A percentile compares a stretch with the other conserved stretches of the same genome.
Evolutionary conservation across 73 alveolate species (phyloP).

Genomic region (Paramecium tetraurelia): DNA sequence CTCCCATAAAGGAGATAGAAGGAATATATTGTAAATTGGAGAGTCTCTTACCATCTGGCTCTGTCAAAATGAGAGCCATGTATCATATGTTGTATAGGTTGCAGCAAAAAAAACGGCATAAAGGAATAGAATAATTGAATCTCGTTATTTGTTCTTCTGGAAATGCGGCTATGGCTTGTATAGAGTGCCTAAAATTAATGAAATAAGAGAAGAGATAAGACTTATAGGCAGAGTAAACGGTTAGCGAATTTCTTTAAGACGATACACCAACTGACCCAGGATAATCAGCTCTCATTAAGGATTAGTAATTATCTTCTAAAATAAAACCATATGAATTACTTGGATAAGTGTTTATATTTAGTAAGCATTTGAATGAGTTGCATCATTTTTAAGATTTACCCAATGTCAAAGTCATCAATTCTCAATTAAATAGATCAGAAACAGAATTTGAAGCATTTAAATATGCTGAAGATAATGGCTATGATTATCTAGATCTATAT

Average conservation of each 20-base stretch:
- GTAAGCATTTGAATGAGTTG: background rate
- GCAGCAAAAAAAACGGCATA: background rate
- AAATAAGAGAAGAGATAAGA: background rate
- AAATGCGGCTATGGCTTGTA: background rate
- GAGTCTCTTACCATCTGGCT: background rate
- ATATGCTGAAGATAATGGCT: constrained; percentile 6
- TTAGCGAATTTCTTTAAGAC: background rate
- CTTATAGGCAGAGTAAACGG: background rate
- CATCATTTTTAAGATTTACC: background rate
- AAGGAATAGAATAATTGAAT: background rate
- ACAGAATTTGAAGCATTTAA: background rate
- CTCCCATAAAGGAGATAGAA: background rate
- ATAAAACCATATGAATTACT: background rate
- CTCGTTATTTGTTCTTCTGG: background rate
- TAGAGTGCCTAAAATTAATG: background rate
- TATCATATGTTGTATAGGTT: constrained; percentile 26
- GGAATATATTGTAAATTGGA: background rate
- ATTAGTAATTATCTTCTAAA: background rate
- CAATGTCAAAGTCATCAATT: background rate
- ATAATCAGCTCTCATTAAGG: background rate
- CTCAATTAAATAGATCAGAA: background rate
- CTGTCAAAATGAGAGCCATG: constrained; percentile 33
- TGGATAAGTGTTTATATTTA: background rate
- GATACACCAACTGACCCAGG: constrained; percentile 41
- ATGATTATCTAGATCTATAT: background rate